Percentiles rank a stretch among this genome's conserved stretches.
phyloP scores from a whole-genome alignment of 23 red algal genomes.

The Chondrus crispus region DNA sequence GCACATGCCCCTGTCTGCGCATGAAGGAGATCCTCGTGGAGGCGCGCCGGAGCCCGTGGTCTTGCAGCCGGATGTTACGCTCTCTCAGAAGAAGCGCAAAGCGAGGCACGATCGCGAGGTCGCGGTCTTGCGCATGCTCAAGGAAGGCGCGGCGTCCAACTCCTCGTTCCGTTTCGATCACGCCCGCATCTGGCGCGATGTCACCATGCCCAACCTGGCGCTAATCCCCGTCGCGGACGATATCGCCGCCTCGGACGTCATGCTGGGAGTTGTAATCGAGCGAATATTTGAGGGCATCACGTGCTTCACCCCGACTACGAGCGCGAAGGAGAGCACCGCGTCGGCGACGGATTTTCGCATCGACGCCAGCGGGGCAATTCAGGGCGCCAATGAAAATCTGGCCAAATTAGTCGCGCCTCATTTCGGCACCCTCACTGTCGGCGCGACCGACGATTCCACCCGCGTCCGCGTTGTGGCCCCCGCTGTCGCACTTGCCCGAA shows the following conservation, averaged over 20 bases:
- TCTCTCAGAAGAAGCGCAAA: background rate
- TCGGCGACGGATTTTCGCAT: slow-evolving; percentile 8
- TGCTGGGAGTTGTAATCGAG: slow-evolving; percentile 43
- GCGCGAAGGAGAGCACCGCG: background rate
- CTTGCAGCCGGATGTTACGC: background rate
- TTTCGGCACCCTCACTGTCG: slow-evolving; percentile 6
- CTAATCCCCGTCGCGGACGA: background rate
- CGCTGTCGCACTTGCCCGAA: slow-evolving; percentile 15
- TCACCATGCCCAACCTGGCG: slow-evolving; percentile 62
- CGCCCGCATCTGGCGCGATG: slow-evolving; percentile 54
- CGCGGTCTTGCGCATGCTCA: background rate
- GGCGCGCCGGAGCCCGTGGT: background rate
- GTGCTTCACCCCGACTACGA: slow-evolving; percentile 30
- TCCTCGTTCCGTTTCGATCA: slow-evolving; percentile 48
- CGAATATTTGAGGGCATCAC: slow-evolving; percentile 64
- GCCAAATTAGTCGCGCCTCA: background rate
- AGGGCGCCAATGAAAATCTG: background rate
- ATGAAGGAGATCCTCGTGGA: background rate
- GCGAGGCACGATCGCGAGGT: background rate
- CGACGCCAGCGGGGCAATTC: background rate
- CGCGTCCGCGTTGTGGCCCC: slow-evolving; percentile 37
- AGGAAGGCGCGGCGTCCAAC: background rate
- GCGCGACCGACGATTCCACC: background rate
- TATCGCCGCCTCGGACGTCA: background rate
- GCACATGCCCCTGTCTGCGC: background rate